Conservation (phyloP, 2,329 filamentous ascomycete species). For the Fusarium drepaniforme region DNA sequence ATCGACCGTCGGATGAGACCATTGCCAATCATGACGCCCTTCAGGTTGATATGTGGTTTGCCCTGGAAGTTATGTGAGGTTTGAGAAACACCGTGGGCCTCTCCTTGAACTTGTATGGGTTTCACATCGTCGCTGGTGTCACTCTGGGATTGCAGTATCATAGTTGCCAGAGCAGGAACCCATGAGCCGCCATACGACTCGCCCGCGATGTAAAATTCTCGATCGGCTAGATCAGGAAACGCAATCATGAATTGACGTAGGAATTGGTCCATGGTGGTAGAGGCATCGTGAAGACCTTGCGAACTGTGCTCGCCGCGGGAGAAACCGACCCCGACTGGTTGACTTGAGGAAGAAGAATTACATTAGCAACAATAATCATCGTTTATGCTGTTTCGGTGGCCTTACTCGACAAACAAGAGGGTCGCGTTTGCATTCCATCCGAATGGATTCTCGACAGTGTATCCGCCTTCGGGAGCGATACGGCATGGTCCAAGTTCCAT, state of each 20-base stretch:
- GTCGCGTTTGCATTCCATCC: slow-evolving; percentile 16
- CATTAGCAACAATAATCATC: neutral
- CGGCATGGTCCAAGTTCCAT: slow-evolving; percentile 19
- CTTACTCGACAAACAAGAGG: slow-evolving; percentile 11
- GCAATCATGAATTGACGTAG: slow-evolving; percentile 6
- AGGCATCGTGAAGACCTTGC: neutral
- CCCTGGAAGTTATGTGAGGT: no score
- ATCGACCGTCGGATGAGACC: neutral
- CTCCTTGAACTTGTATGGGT: neutral
- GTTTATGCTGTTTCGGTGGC: no score
- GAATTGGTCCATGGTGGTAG: slow-evolving; percentile 9
- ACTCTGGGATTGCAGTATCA: neutral
- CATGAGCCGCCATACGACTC: slow-evolving; percentile 6
- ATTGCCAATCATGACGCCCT: neutral
- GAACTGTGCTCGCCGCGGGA: neutral
- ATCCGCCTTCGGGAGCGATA: slow-evolving; percentile 10
- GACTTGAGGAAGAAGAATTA: neutral
- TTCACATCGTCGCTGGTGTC: neutral
- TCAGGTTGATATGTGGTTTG: neutral
- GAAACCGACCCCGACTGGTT: neutral
- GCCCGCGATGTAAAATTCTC: neutral
- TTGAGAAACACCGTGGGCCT: no score
- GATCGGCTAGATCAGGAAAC: neutral
- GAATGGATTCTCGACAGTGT: slow-evolving; percentile 10
- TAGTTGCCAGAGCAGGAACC: neutral